These are phyloP conservation scores for Elongisporangium prolatum DNA, from an alignment of 352 stramenopile species.

Conservation along the genomic window DNA sequence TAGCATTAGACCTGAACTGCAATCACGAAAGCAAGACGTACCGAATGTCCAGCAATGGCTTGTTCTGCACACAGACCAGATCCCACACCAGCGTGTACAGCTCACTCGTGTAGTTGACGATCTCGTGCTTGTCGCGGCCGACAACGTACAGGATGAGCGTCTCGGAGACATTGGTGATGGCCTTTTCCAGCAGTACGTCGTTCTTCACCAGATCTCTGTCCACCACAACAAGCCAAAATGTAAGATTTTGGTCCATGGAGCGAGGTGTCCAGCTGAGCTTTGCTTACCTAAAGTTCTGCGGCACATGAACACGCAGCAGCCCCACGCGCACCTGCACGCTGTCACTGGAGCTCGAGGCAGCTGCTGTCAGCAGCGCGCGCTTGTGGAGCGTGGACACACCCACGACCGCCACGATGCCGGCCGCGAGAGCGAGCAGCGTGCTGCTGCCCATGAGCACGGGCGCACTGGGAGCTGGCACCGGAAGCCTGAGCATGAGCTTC, in stretches of 20 bases:
- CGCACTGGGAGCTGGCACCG: conserved; percentile 9
- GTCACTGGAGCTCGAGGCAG: neutral
- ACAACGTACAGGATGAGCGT: conserved; percentile 62
- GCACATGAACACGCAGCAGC: conserved; percentile 46
- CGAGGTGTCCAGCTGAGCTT: neutral
- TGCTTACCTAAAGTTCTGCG: conserved; percentile 46
- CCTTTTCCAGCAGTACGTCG: conserved; percentile 72
- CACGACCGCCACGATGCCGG: conserved; percentile 35
- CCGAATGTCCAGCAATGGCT: conserved; percentile 62
- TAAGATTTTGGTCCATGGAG: neutral
- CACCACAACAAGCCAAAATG: conserved; percentile 3
- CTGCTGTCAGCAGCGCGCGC: conserved; percentile 5
- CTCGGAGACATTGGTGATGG: conserved; percentile 33
- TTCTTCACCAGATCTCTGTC: conserved; percentile 53
- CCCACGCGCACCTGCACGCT: conserved; percentile 30
- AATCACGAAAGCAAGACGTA: conserved; percentile 11
- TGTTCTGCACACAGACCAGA: conserved; percentile 41
- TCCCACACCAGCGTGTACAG: conserved; percentile 76
- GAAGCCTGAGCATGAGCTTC: conserved; percentile 40
- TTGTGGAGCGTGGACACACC: conserved; percentile 44
- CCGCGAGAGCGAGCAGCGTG: conserved; percentile 33
- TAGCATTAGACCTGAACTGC: neutral
- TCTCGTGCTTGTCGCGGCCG: conserved; percentile 45
- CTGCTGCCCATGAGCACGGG: conserved; percentile 26
- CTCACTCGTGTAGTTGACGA: conserved; percentile 76